Evolutionary conservation across 768 basidiomycete genomes (phyloP).

Genomic region (Pisolithus orientalis): DNA sequence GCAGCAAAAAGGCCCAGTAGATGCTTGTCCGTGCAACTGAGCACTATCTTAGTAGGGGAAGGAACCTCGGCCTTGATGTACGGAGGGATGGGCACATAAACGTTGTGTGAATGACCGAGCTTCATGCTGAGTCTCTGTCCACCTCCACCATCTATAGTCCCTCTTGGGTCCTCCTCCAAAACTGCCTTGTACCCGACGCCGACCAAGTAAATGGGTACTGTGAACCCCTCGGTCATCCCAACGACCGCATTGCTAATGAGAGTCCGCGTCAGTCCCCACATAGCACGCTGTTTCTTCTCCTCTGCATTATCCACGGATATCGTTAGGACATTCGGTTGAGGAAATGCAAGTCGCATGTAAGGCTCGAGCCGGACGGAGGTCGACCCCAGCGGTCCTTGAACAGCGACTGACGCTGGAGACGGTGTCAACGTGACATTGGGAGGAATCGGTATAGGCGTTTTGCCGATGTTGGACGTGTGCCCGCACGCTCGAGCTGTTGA

Average conservation of each 20-base stretch:
- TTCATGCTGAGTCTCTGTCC: slow-evolving; percentile 81
- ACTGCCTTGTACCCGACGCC: slow-evolving; percentile 92
- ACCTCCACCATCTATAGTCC: slow-evolving; percentile 46
- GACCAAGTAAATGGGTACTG: slow-evolving; percentile 78
- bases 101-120: slow-evolving; percentile 86
- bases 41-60: slow-evolving; percentile 73
- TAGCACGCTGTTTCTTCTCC: slow-evolving; percentile 72
- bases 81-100: slow-evolving; percentile 75
- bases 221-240: slow-evolving; percentile 87
- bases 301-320: slow-evolving; percentile 51
- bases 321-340: slow-evolving; percentile 27
- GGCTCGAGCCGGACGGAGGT: slow-evolving; percentile 42
- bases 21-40: slow-evolving; percentile 86
- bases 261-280: slow-evolving; percentile 95
- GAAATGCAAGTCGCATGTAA: slow-evolving; percentile 36
- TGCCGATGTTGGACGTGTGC: slow-evolving; percentile 53
- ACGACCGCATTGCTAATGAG: slow-evolving; percentile 84
- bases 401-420: slow-evolving; percentile 35
- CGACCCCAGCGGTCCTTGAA: slow-evolving; percentile 54
- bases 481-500: slow-evolving; percentile 43
- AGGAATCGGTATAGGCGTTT: slow-evolving; percentile 54
- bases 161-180: slow-evolving; percentile 75
- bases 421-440: slow-evolving; percentile 37
- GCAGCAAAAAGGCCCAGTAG: slow-evolving; percentile 84
- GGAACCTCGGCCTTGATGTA: slow-evolving; percentile 80